These are phyloP conservation scores for Dryadomyces quercivorus DNA, from an alignment of 2,329 filamentous ascomycete genomes.

Conservation along the genomic window DNA sequence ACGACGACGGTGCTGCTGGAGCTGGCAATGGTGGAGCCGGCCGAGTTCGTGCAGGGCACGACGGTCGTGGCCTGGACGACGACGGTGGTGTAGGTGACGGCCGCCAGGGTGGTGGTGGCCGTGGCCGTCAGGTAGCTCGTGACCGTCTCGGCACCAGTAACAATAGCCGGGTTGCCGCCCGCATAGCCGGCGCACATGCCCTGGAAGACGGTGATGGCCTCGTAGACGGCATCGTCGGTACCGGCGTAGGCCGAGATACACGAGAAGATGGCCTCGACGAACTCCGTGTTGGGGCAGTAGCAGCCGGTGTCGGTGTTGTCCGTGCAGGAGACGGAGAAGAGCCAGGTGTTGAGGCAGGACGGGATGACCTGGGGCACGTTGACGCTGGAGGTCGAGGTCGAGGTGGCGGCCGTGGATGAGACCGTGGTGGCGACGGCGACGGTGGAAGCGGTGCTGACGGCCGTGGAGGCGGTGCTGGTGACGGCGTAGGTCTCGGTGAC, in stretches of 20 bases:
- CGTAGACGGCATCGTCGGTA: constrained; percentile 50
- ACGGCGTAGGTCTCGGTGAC: constrained; percentile 30
- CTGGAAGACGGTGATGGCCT: constrained; percentile 73
- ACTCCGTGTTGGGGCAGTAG: constrained; percentile 72
- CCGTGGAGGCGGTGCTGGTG: constrained; percentile 8
- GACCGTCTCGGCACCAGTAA: constrained; percentile 53
- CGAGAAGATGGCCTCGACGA: constrained; percentile 66
- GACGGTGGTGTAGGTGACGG: constrained; percentile 32
- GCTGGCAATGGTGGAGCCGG: constrained; percentile 33
- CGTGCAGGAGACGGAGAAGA: constrained; percentile 60
- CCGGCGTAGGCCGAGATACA: constrained; percentile 71
- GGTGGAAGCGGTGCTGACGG: neutral
- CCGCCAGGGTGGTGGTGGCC: constrained; percentile 25
- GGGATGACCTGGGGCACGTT: constrained; percentile 58
- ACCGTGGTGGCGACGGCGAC: constrained; percentile 9
- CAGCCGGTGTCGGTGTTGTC: constrained; percentile 74
- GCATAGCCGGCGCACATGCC: constrained; percentile 77
- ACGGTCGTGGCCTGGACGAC: constrained; percentile 37
- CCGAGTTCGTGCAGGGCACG: constrained; percentile 33
- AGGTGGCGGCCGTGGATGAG: constrained; percentile 23
- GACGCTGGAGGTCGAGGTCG: constrained; percentile 23
- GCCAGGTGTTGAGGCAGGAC: constrained; percentile 85
- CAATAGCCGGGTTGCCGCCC: constrained; percentile 69
- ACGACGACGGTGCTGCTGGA: constrained; percentile 35
- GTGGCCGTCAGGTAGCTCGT: constrained; percentile 47